Conservation (phyloP, 1,139 yeast species). For the Protomyces gravidus region DNA sequence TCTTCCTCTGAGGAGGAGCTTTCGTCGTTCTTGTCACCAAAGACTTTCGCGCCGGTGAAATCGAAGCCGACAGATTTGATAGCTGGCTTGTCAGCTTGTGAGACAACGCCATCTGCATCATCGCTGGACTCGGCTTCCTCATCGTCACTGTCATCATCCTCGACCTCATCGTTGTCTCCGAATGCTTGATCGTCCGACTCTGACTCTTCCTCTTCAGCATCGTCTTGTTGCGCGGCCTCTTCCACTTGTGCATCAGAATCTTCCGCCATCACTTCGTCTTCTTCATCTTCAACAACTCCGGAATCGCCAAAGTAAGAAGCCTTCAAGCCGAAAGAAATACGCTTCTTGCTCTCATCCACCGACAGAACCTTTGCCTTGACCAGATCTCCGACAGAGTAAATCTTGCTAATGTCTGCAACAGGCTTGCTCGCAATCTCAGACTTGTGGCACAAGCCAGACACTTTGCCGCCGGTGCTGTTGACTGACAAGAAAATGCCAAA, state of each 20-base stretch:
- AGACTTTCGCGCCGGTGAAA: slow-evolving; percentile 34
- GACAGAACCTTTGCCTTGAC: slow-evolving; percentile 54
- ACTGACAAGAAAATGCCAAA: slow-evolving; percentile 86
- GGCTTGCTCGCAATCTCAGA: slow-evolving; percentile 59
- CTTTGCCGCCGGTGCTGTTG: slow-evolving; percentile 60
- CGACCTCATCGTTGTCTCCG: slow-evolving; percentile 48
- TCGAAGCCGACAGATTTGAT: slow-evolving; percentile 35
- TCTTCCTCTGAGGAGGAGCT: slow-evolving; percentile 25
- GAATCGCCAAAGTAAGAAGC: slow-evolving; percentile 72
- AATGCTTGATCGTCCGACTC: slow-evolving; percentile 35
- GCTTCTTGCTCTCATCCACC: slow-evolving; percentile 61
- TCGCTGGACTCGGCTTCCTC: slow-evolving; percentile 53
- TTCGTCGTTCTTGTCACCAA: slow-evolving; percentile 33
- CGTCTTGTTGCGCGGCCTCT: slow-evolving; percentile 36
- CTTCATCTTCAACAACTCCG: slow-evolving; percentile 42
- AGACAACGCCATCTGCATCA: slow-evolving; percentile 46
- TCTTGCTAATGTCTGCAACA: slow-evolving; percentile 47
- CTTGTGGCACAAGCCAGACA: slow-evolving; percentile 84
- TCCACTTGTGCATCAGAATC: slow-evolving; percentile 36
- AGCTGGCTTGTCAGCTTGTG: slow-evolving; percentile 40
- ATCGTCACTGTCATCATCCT: slow-evolving; percentile 47
- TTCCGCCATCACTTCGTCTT: slow-evolving; percentile 37
- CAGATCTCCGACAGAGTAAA: slow-evolving; percentile 37
- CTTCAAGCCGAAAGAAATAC: slow-evolving; percentile 84
- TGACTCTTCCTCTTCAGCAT: slow-evolving; percentile 34